Conservation (phyloP, 1,284 basidiomycete species). For the Chalciporus piperatoides region DNA sequence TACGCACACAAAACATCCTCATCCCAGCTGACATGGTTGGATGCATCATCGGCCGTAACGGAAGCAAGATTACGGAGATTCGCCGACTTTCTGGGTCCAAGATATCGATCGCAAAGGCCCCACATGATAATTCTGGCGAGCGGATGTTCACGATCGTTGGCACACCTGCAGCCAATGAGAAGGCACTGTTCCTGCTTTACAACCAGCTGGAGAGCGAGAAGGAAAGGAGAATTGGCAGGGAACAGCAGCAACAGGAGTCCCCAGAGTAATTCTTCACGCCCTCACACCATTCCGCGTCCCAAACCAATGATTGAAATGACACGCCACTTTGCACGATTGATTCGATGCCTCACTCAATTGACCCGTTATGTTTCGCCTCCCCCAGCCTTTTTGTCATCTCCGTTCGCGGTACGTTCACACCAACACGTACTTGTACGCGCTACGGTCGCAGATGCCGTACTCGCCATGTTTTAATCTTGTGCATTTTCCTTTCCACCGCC, state of each 20-base stretch:
- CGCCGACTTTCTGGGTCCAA: conserved; percentile 93
- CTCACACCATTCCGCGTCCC: not conserved
- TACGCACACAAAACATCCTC: conserved; percentile 98
- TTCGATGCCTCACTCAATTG: conserved; percentile 14
- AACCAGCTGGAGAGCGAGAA: conserved; percentile 97
- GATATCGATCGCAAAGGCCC: conserved; percentile 97
- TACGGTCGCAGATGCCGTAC: conserved; percentile 18
- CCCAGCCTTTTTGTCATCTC: conserved; percentile 29
- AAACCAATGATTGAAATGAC: conserved; percentile 1
- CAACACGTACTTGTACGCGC: conserved; percentile 12
- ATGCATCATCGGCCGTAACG: conserved; percentile 95
- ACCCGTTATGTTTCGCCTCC: conserved; percentile 27
- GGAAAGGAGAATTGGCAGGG: conserved; percentile 81
- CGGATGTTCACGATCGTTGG: conserved; percentile 99
- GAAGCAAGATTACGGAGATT: conserved; percentile 98
- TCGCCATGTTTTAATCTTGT: conserved; percentile 26
- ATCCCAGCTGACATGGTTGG: conserved; percentile 99
- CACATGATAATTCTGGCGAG: conserved; percentile 98
- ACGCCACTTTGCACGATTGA: conserved; percentile 13
- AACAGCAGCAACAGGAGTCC: conserved; percentile 64
- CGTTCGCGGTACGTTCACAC: conserved; percentile 15
- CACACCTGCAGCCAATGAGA: conserved; percentile 94
- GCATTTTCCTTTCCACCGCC: conserved; percentile 19
- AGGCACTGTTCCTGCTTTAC: conserved; percentile 95
- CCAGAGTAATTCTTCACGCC: conserved; percentile 40